Evolutionary conservation across 2,329 filamentous ascomycete species (phyloP).

Genomic region (Emydomyces testavorans): DNA sequence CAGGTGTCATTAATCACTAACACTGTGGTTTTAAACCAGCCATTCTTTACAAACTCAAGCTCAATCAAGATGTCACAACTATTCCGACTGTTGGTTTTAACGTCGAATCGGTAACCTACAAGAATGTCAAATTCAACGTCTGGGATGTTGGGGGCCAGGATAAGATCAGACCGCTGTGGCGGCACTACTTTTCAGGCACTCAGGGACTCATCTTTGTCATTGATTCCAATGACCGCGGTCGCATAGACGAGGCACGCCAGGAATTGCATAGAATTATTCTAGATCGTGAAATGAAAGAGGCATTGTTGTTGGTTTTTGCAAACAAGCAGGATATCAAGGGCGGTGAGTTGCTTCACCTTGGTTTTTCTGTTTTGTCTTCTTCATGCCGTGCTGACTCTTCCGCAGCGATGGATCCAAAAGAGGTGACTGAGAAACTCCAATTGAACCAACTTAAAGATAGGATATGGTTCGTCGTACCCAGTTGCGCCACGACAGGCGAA

Average conservation of each 20-base stretch:
- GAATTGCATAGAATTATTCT: conserved; percentile 96
- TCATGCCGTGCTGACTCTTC: not conserved
- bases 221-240: conserved; percentile 80
- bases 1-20: not conserved
- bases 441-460: conserved; percentile 69
- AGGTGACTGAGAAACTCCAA: conserved; percentile 66
- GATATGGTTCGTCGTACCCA: conserved; percentile 75
- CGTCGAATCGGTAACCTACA: conserved; percentile 97
- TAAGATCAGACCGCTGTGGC: conserved; percentile 95
- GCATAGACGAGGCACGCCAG: conserved; percentile 84
- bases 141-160: conserved; percentile 99
- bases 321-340: conserved; percentile 96
- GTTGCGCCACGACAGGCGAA: conserved; percentile 69
- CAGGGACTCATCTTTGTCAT: conserved; percentile 98
- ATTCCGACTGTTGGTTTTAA: conserved; percentile 99
- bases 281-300: conserved; percentile 95
- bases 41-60: conserved; percentile 97
- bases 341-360: conserved; percentile 33
- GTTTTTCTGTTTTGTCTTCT: not conserved
- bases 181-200: conserved; percentile 93
- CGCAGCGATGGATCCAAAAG: conserved; percentile 64
- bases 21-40: conserved; percentile 34
- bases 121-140: conserved; percentile 98
- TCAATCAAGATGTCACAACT: conserved; percentile 94
- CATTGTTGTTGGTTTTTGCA: conserved; percentile 85